These are phyloP conservation scores for Naganishia sp. DNA, from an alignment of 1,284 basidiomycete genomes.

Conservation along the genomic window DNA sequence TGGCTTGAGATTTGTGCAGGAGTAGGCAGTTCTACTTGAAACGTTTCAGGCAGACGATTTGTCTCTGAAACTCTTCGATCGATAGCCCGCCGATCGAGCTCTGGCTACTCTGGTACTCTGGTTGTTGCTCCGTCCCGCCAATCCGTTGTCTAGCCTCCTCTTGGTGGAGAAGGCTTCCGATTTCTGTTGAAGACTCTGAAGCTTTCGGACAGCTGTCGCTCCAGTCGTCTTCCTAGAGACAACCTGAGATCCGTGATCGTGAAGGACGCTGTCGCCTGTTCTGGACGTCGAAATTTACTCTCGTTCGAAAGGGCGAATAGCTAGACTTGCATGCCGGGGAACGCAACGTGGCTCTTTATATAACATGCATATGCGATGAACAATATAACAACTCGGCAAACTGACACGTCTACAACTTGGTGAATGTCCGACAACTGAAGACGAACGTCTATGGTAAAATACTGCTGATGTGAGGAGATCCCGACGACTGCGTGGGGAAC, in stretches of 20 bases:
- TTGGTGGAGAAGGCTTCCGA: too few relatives aligned
- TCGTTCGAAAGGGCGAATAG: too few relatives aligned
- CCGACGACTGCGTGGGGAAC: not conserved
- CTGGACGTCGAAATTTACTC: too few relatives aligned
- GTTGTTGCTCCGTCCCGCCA: not conserved
- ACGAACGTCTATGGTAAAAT: constrained; percentile 21
- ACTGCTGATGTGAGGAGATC: constrained; percentile 20
- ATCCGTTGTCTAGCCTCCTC: too few relatives aligned
- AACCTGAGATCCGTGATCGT: too few relatives aligned
- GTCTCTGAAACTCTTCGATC: constrained; percentile 8
- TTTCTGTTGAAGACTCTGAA: too few relatives aligned
- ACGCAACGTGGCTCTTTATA: not conserved
- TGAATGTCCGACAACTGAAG: constrained; percentile 8
- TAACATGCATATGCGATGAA: constrained; percentile 23
- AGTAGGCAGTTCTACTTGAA: too few relatives aligned
- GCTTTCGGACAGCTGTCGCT: too few relatives aligned
- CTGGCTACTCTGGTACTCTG: not conserved
- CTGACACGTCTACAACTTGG: constrained; percentile 21
- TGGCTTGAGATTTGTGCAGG: not conserved
- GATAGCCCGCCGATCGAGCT: constrained; percentile 5
- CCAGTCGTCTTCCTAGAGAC: too few relatives aligned
- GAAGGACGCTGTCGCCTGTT: too few relatives aligned
- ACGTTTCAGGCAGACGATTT: not conserved
- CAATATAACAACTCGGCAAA: constrained; percentile 22
- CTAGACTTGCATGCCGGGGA: too few relatives aligned